phyloP scores from a whole-genome alignment of 2,329 filamentous ascomycete genomes.

The Fusarium sp. region DNA sequence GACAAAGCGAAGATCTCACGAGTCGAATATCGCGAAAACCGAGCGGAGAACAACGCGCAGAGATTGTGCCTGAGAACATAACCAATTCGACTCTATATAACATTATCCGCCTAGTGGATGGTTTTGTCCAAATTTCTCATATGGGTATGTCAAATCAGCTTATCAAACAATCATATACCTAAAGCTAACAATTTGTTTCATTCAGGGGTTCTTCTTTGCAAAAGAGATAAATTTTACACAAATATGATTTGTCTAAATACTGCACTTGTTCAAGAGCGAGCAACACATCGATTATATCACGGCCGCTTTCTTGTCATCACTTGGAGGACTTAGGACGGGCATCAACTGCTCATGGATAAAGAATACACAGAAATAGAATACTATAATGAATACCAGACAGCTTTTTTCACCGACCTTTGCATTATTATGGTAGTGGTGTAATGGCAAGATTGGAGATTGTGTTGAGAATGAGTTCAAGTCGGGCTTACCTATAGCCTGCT shows the following conservation, averaged over 20 bases:
- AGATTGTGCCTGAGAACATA: background rate
- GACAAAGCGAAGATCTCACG: background rate
- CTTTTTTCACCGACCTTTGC: too few species aligned
- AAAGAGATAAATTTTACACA: background rate
- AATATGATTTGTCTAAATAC: background rate
- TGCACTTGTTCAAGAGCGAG: background rate
- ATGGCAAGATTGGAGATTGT: background rate
- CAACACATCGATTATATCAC: background rate
- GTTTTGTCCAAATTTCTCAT: too few species aligned
- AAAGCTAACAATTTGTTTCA: background rate
- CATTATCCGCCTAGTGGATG: background rate
- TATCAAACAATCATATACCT: background rate
- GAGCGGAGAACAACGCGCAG: background rate
- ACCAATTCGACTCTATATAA: background rate
- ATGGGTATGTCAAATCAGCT: background rate
- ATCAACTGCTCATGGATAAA: background rate
- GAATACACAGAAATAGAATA: background rate
- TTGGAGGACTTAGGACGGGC: background rate
- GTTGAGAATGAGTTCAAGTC: background rate
- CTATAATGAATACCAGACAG: background rate
- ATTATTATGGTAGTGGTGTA: background rate
- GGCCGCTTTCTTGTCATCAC: background rate
- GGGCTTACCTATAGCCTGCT: background rate
- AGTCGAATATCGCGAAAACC: background rate
- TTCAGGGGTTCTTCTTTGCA: background rate